Conservation (phyloP, 768 basidiomycete species). For the Macrolepiota dolichaula region DNA sequence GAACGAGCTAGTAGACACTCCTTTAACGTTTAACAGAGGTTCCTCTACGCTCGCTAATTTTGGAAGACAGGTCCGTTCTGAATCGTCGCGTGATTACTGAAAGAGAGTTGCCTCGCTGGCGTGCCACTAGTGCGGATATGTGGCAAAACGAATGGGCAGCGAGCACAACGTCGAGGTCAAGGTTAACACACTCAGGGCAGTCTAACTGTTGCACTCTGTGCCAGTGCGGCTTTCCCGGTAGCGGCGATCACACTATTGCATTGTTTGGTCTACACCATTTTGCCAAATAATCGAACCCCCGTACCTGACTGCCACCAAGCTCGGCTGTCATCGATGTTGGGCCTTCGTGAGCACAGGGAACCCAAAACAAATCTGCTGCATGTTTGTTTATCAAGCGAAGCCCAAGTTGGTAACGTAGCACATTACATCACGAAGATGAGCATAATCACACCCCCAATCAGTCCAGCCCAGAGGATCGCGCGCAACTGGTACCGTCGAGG, state of each 20-base stretch:
- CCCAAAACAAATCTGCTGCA: too few species aligned
- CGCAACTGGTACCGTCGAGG: too few species aligned
- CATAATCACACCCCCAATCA: too few species aligned
- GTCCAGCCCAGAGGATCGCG: too few species aligned
- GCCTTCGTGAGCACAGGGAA: too few species aligned
- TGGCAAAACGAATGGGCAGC: not conserved
- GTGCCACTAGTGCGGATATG: not conserved
- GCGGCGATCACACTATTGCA: conserved; percentile 2
- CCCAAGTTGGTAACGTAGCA: too few species aligned
- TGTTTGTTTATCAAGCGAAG: too few species aligned
- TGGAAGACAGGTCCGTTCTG: not conserved
- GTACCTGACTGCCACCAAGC: too few species aligned
- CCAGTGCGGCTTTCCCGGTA: not conserved
- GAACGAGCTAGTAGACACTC: not conserved
- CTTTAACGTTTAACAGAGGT: conserved; percentile 4
- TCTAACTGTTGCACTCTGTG: not conserved
- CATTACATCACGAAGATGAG: too few species aligned
- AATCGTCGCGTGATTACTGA: conserved; percentile 1
- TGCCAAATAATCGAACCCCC: not conserved
- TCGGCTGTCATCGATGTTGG: too few species aligned
- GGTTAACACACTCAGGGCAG: not conserved
- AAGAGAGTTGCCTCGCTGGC: not conserved
- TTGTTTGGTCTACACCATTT: not conserved
- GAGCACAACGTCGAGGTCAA: not conserved
- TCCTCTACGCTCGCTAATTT: conserved; percentile 3